A percentile compares a stretch with the other conserved stretches of the same genome.
These are phyloP conservation scores for Fallopia convolvulus DNA, from an alignment of 148 eudicot species.

Conservation along the genomic window DNA sequence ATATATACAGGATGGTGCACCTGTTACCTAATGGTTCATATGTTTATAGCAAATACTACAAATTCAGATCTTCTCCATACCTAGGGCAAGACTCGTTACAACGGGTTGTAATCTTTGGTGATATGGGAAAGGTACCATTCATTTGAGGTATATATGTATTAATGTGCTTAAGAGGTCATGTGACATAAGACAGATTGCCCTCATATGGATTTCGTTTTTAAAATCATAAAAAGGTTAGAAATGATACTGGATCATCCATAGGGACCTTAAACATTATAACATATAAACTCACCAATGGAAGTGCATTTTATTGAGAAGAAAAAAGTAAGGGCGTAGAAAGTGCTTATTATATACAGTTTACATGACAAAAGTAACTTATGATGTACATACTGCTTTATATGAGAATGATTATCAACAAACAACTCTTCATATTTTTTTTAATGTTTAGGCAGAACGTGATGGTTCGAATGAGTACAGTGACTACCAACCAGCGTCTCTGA, in stretches of 20 bases:
- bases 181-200: background rate
- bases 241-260: background rate
- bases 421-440: background rate
- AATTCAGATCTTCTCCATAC: conserved; percentile 72
- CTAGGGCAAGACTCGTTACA: conserved; percentile 88
- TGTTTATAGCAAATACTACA: conserved; percentile 63
- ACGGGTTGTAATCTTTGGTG: conserved; percentile 74
- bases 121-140: conserved; percentile 85
- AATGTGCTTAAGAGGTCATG: background rate
- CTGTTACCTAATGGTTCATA: conserved; percentile 45
- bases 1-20: conserved; percentile 73
- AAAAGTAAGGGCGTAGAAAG: background rate
- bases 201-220: background rate
- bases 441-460: conserved; percentile 52
- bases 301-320: background rate
- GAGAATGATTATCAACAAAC: background rate
- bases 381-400: background rate
- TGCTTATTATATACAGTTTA: background rate
- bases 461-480: conserved; percentile 77
- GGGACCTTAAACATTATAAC: background rate
- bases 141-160: background rate
- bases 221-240: background rate
- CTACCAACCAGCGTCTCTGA: conserved; percentile 85
- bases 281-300: background rate
- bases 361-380: background rate